phyloP scores from a whole-genome alignment of 306 rosid species.

The Medicago lupulina region DNA sequence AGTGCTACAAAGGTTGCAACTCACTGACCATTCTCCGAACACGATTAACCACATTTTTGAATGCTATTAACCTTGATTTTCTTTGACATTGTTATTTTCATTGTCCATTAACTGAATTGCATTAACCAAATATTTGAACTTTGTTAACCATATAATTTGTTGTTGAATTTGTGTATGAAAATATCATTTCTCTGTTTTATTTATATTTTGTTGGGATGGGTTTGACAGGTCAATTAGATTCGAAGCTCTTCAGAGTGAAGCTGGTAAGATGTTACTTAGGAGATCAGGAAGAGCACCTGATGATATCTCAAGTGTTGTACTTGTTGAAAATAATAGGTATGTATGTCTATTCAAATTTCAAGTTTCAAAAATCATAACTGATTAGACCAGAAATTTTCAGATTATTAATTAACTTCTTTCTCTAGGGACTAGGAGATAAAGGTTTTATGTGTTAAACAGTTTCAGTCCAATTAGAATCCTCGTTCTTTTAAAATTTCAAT shows the following conservation, averaged over 20 bases:
- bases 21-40: neutral
- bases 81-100: no score
- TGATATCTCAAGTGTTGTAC: conserved; percentile 95
- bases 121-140: neutral
- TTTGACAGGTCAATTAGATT: conserved; percentile 73
- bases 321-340: conserved; percentile 80
- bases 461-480: no score
- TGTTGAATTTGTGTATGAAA: neutral
- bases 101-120: no score
- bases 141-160: neutral
- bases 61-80: no score
- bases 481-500: conserved; percentile 26
- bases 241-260: conserved; percentile 94
- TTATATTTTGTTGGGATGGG: neutral
- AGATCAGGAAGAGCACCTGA: conserved; percentile 97
- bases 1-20: neutral
- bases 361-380: neutral
- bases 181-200: neutral
- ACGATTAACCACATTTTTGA: neutral
- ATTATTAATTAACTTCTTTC: no score
- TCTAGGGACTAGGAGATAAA: no score
- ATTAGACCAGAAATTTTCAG: no score
- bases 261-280: conserved; percentile 74
- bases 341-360: neutral
- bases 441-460: no score